These are phyloP conservation scores for Nothopassalora personata DNA, from an alignment of 2,329 filamentous ascomycete genomes.

Conservation along the genomic window DNA sequence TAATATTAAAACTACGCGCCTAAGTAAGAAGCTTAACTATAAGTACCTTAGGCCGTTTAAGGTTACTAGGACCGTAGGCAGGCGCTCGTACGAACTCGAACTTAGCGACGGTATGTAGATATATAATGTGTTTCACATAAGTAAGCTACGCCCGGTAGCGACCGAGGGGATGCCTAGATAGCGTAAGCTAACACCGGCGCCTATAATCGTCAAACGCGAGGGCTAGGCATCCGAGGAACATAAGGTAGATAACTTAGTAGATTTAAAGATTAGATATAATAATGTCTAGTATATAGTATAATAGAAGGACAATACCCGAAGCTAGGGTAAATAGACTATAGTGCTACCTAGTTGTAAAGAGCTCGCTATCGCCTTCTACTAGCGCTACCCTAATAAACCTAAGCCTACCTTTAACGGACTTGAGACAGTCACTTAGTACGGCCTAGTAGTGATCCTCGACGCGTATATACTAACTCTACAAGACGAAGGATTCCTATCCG, in stretches of 20 bases:
- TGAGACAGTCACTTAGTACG: not conserved
- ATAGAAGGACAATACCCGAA: not conserved
- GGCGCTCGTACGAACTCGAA: no score
- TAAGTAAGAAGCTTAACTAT: no score
- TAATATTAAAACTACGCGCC: no score
- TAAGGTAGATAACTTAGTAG: not conserved
- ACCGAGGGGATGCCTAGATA: no score
- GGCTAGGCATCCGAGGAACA: not conserved
- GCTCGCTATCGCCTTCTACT: not conserved
- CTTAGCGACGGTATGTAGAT: no score
- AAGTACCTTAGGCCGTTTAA: no score
- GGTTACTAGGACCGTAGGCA: no score
- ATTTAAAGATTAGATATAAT: not conserved
- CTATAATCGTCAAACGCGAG: not conserved
- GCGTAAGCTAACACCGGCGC: not conserved
- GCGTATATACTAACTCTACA: no score
- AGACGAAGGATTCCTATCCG: no score
- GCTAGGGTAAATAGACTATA: not conserved
- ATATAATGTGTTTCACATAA: no score
- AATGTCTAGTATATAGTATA: not conserved
- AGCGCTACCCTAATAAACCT: not conserved
- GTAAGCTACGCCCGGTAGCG: no score
- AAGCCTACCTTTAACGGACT: not conserved
- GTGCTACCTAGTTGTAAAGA: not conserved
- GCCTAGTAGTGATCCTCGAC: not conserved